Conservation (phyloP, 1,139 yeast genomes). For the Zygotorulaspora mrakii region DNA sequence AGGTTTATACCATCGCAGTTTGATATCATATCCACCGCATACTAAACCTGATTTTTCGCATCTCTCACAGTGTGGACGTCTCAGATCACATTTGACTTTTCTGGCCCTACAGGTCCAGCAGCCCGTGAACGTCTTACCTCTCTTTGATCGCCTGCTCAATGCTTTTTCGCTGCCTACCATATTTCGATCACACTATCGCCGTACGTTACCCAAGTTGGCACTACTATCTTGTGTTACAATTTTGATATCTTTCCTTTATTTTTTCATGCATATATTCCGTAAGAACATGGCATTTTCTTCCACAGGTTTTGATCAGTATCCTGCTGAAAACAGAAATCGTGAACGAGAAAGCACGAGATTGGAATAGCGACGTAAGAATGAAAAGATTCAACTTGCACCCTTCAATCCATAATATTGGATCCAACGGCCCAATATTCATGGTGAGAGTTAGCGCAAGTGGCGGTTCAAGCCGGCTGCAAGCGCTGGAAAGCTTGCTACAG, state of each 20-base stretch:
- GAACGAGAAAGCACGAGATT: no score
- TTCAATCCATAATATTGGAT: no score
- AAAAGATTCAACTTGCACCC: no score
- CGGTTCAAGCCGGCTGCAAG: no score
- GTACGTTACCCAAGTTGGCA: conserved; percentile 3
- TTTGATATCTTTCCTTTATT: background rate
- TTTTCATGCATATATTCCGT: background rate
- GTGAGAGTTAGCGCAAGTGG: no score
- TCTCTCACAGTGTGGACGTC: conserved; percentile 49
- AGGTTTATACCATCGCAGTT: conserved; percentile 70
- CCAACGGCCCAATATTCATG: no score
- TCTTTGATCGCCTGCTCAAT: conserved; percentile 12
- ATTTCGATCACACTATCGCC: conserved; percentile 1
- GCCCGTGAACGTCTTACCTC: conserved; percentile 51
- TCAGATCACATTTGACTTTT: conserved; percentile 57
- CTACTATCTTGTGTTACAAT: background rate
- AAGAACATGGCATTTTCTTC: background rate
- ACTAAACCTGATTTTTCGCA: conserved; percentile 54
- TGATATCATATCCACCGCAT: conserved; percentile 82
- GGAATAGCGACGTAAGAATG: no score
- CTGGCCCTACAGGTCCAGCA: conserved; percentile 63
- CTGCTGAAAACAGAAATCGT: conserved; percentile 6
- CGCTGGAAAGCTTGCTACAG: no score
- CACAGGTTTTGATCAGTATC: background rate
- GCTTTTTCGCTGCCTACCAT: background rate